A percentile compares a stretch with the other conserved stretches of the same genome.
These are phyloP conservation scores for Mycoemilia scoparia DNA, from an alignment of 192 early-diverging fungal genomes.

Conservation along the genomic window DNA sequence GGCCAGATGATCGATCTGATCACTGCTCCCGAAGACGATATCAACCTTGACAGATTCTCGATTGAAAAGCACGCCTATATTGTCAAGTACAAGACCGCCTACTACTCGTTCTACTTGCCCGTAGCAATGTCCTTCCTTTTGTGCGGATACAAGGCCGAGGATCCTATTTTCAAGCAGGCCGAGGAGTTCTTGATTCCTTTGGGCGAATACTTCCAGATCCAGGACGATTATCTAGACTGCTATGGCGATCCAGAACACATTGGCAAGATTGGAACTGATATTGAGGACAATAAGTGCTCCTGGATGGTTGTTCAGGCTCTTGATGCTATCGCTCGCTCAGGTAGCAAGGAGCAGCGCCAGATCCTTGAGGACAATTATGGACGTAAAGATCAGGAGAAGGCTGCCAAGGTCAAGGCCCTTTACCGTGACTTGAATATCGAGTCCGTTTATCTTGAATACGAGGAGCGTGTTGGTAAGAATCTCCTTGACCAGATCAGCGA, in stretches of 20 bases:
- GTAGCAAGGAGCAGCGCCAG: conserved; percentile 69
- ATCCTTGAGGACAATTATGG: conserved; percentile 88
- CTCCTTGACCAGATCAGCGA: conserved; percentile 59
- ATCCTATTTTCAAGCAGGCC: conserved; percentile 62
- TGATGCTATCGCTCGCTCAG: conserved; percentile 37
- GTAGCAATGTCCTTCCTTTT: conserved; percentile 86
- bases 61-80: conserved; percentile 87
- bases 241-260: conserved; percentile 76
- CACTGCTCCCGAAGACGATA: conserved; percentile 92
- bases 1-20: conserved; percentile 95
- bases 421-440: conserved; percentile 69
- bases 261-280: conserved; percentile 99
- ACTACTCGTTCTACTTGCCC: conserved; percentile 98
- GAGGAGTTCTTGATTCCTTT: conserved; percentile 76
- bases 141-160: conserved; percentile 58
- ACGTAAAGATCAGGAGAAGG: conserved; percentile 52
- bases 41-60: conserved; percentile 82
- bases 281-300: conserved; percentile 98
- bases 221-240: conserved; percentile 98
- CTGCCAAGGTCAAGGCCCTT: conserved; percentile 63
- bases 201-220: conserved; percentile 97
- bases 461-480: conserved; percentile 62
- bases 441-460: conserved; percentile 65
- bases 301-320: conserved; percentile 95
- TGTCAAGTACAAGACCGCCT: conserved; percentile 95